These are phyloP conservation scores for Crassisporium funariophilum DNA, from an alignment of 768 basidiomycete genomes.

Conservation along the genomic window DNA sequence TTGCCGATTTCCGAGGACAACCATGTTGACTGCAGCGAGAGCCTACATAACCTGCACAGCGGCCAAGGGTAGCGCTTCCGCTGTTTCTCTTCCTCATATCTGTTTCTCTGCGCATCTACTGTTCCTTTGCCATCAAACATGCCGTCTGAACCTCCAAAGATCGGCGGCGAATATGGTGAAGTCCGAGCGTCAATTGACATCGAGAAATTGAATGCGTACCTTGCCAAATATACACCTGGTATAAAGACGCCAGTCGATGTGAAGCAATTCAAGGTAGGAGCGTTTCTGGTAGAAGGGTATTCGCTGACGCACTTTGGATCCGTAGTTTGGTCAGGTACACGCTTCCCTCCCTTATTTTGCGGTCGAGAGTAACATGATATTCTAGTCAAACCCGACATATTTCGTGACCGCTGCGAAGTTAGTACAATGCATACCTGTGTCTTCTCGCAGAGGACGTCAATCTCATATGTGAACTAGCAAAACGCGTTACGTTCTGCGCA, in stretches of 20 bases:
- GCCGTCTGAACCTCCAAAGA: constrained; percentile 38
- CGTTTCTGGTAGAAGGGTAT: neutral
- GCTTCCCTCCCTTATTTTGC: neutral
- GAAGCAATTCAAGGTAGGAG: constrained; percentile 89
- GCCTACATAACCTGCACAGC: too few relatives aligned
- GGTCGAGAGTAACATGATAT: neutral
- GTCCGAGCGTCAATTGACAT: constrained; percentile 72
- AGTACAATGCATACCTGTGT: constrained; percentile 18
- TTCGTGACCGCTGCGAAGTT: constrained; percentile 81
- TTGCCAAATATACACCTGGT: constrained; percentile 53
- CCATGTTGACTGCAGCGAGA: too few relatives aligned
- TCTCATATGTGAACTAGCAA: constrained; percentile 35
- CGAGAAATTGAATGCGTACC: constrained; percentile 63
- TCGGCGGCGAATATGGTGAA: constrained; percentile 77
- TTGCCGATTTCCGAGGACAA: constrained; percentile 8
- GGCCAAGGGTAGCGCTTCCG: too few relatives aligned
- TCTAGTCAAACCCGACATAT: constrained; percentile 94
- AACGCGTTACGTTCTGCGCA: constrained; percentile 80
- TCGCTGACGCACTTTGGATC: constrained; percentile 2
- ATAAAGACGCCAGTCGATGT: constrained; percentile 70
- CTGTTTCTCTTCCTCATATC: too few relatives aligned
- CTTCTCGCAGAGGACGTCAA: neutral
- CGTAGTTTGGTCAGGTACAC: constrained; percentile 84
- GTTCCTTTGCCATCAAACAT: constrained; percentile 14
- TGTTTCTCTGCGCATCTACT: neutral